Conservation (phyloP, 2,329 filamentous ascomycete genomes). For the Arthrobotrys musiformis region DNA sequence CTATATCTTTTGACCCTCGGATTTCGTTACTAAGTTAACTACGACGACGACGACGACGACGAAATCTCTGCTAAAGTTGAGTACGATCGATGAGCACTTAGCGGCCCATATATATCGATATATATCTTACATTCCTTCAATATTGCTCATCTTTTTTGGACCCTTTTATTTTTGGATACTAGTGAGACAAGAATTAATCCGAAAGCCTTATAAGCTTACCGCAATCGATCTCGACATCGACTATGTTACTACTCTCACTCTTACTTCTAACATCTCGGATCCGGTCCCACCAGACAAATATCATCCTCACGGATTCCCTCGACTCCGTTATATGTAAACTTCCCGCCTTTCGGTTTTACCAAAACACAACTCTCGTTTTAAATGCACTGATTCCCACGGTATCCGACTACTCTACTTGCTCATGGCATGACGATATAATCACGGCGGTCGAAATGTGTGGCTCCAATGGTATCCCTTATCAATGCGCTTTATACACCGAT, state of each 20-base stretch:
- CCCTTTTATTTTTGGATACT: too few species aligned
- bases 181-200: too few species aligned
- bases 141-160: too few species aligned
- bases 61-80: too few species aligned
- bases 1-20: too few species aligned
- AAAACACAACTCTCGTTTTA: slow-evolving; percentile 33
- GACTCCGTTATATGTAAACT: slow-evolving; percentile 27
- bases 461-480: slow-evolving; percentile 23
- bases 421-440: slow-evolving; percentile 30
- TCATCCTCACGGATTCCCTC: slow-evolving; percentile 7
- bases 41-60: too few species aligned
- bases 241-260: neutral
- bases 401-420: slow-evolving; percentile 16
- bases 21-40: too few species aligned
- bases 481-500: slow-evolving; percentile 44
- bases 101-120: too few species aligned
- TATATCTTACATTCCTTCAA: too few species aligned
- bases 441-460: slow-evolving; percentile 39
- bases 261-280: neutral
- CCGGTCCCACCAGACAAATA: neutral
- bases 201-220: too few species aligned
- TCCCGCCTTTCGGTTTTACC: slow-evolving; percentile 40
- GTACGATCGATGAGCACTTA: too few species aligned
- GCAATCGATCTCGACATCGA: too few species aligned
- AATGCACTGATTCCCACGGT: slow-evolving; percentile 19